phyloP scores from a whole-genome alignment of 805 yeast species.

The Starmerella potacharoeniae region DNA sequence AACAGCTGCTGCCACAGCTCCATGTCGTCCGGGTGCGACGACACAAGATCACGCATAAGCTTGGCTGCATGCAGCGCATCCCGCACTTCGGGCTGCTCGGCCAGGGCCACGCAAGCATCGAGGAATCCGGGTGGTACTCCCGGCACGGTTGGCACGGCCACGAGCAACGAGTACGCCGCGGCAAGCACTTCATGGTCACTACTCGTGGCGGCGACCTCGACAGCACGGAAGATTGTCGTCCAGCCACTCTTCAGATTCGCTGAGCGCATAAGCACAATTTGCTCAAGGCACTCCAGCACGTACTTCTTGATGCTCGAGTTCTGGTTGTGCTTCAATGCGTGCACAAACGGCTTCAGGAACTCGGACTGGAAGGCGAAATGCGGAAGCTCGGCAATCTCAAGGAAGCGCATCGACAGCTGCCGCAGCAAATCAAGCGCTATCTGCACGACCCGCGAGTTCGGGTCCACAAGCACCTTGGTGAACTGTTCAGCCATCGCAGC shows the following conservation, averaged over 20 bases:
- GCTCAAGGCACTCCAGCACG: slow-evolving; percentile 80
- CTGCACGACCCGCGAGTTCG: slow-evolving; percentile 63
- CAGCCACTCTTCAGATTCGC: slow-evolving; percentile 80
- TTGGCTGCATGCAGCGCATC: slow-evolving; percentile 71
- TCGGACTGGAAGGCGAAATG: slow-evolving; percentile 94
- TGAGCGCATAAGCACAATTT: slow-evolving; percentile 70
- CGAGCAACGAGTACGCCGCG: slow-evolving; percentile 15
- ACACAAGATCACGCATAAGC: slow-evolving; percentile 41
- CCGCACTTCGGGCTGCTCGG: slow-evolving; percentile 71
- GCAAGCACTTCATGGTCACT: slow-evolving; percentile 7
- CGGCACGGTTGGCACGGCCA: slow-evolving; percentile 30
- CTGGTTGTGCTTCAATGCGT: slow-evolving; percentile 56
- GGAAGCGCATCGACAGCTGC: slow-evolving; percentile 82
- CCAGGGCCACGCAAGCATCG: slow-evolving; percentile 64
- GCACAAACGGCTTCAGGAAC: slow-evolving; percentile 81
- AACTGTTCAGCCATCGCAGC: slow-evolving; percentile 82
- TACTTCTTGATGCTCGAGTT: slow-evolving; percentile 67
- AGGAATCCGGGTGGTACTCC: slow-evolving; percentile 36
- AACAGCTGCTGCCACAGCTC: slow-evolving; percentile 35
- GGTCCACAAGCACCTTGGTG: slow-evolving; percentile 70
- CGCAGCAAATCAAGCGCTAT: slow-evolving; percentile 91
- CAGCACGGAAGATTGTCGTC: slow-evolving; percentile 74
- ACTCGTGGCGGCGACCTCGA: slow-evolving; percentile 55
- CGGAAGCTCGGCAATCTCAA: slow-evolving; percentile 85
- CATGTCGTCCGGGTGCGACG: slow-evolving; percentile 16